phyloP scores from a whole-genome alignment of 257 asterid genomes.

The Hygrophila difformis region DNA sequence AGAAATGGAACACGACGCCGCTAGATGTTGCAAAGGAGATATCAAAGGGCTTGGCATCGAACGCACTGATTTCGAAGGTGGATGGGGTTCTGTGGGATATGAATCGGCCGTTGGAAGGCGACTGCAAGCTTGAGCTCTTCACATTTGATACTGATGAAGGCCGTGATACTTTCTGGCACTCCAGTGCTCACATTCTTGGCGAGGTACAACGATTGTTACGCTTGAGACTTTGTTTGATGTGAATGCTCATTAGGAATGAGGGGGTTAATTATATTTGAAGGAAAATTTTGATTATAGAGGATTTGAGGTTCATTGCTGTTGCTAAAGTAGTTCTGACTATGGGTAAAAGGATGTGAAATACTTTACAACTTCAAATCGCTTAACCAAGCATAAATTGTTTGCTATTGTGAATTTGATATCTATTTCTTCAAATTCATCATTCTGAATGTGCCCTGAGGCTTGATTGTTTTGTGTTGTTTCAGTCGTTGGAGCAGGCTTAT shows the following conservation, averaged over 20 bases:
- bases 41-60: slow-evolving; percentile 86
- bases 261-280: too few species aligned
- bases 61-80: slow-evolving; percentile 78
- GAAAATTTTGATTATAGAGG: too few species aligned
- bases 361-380: too few species aligned
- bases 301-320: too few species aligned
- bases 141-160: slow-evolving; percentile 86
- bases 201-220: slow-evolving; percentile 37
- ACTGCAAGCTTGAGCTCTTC: slow-evolving; percentile 72
- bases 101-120: slow-evolving; percentile 83
- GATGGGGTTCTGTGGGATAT: slow-evolving; percentile 78
- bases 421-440: too few species aligned
- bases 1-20: slow-evolving; percentile 81
- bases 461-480: slow-evolving; percentile 7
- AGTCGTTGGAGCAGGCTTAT: slow-evolving; percentile 88
- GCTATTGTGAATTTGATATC: too few species aligned
- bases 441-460: too few species aligned
- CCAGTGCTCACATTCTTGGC: slow-evolving; percentile 98
- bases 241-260: neutral
- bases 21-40: slow-evolving; percentile 84
- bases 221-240: neutral
- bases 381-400: too few species aligned
- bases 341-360: too few species aligned
- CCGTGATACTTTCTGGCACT: slow-evolving; percentile 96
- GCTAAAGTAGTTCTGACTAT: too few species aligned